A percentile compares a stretch with the other conserved stretches of the same genome.
Evolutionary conservation across 257 asterid genomes (phyloP).

Genomic region (Capsicum chinense): DNA sequence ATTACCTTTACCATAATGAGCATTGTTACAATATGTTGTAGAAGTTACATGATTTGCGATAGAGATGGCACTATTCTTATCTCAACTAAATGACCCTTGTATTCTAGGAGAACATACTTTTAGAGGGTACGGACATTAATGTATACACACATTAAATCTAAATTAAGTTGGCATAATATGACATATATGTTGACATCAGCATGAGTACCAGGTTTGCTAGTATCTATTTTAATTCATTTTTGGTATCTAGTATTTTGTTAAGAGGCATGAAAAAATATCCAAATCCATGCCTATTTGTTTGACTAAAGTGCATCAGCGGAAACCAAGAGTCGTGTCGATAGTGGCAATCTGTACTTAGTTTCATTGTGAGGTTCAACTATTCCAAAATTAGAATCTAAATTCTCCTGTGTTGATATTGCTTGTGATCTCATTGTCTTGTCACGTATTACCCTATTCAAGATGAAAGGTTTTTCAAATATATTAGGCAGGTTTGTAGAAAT

Average conservation of each 20-base stretch:
- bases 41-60: not conserved
- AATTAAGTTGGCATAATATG: not conserved
- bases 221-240: not conserved
- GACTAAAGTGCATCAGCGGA: not conserved
- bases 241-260: not conserved
- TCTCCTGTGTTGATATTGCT: not conserved
- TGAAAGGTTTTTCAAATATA: not conserved
- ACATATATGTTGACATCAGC: not conserved
- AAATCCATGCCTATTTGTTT: constrained; percentile 4
- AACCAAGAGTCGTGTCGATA: not conserved
- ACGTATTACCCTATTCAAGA: not conserved
- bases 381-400: not conserved
- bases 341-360: not conserved
- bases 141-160: not conserved
- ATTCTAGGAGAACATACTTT: not conserved
- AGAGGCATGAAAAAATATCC: not conserved
- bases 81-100: not conserved
- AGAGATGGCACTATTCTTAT: not conserved
- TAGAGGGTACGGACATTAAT: constrained; percentile 12
- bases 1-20: not conserved
- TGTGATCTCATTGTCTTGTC: not conserved
- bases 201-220: not conserved
- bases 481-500: not conserved
- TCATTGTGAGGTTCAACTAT: not conserved
- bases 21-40: not conserved